Evolutionary conservation across 352 stramenopile genomes (phyloP).

Genomic region (Phytophthora fragariae): DNA sequence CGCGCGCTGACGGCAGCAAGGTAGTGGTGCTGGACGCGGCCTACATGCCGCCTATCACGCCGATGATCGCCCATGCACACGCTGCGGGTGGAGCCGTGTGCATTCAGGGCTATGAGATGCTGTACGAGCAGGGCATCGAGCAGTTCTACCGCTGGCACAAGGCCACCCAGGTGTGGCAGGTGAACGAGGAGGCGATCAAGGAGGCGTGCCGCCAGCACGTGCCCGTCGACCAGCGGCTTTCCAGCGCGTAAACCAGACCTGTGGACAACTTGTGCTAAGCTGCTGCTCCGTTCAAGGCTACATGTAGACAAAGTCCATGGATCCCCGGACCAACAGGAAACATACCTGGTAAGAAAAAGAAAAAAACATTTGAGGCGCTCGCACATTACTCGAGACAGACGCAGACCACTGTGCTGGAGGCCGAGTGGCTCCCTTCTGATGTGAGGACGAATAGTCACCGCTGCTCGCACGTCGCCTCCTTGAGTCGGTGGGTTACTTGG

Average conservation of each 20-base stretch:
- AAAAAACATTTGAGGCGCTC: conserved; percentile 4
- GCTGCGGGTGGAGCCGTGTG: conserved; percentile 79
- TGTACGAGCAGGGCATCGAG: conserved; percentile 97
- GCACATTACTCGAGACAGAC: not conserved
- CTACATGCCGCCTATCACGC: conserved; percentile 97
- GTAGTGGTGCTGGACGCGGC: conserved; percentile 97
- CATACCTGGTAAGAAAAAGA: not conserved
- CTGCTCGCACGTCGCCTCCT: not conserved
- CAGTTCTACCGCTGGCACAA: conserved; percentile 96
- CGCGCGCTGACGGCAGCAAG: conserved; percentile 35
- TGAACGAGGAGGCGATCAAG: conserved; percentile 66
- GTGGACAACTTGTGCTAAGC: not conserved
- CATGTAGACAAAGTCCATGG: not conserved
- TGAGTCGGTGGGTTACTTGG: conserved; percentile 30
- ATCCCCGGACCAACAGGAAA: not conserved
- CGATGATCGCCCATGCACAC: conserved; percentile 91
- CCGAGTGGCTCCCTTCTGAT: not conserved
- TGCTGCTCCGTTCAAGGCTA: not conserved
- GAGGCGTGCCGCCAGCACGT: conserved; percentile 66
- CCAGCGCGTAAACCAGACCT: conserved; percentile 18
- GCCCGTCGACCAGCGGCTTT: conserved; percentile 62
- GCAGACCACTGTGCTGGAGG: not conserved
- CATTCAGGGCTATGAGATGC: conserved; percentile 98
- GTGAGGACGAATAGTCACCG: not conserved
- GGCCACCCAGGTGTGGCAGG: conserved; percentile 48